Base-by-base conservation (phyloP, 768 basidiomycete species). In the Lyophyllum shimeji region DNA sequence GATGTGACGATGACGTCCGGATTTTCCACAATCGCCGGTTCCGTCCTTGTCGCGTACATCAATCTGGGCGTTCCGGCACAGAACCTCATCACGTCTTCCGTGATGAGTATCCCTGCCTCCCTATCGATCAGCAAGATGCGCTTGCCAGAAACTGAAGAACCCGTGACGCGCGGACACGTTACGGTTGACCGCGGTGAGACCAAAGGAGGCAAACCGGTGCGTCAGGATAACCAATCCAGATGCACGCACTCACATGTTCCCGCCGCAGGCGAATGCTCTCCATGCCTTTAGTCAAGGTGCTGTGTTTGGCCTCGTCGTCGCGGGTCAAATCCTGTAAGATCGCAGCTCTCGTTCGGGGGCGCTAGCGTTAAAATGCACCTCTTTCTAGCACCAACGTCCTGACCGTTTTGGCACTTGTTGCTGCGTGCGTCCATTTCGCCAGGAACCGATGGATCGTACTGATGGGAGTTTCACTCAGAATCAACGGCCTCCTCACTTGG, bases 71-170 rank as follows among this genome's bases (percentile, higher is more conserved):
- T 93, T 29, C 90, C 90, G 8, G 69, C 90, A 4, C 81, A 87
- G 69, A 94, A 90, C 65, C 77, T 93, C 21, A 77, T 94, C 63
- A 95, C 93, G 2, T 88, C 94, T 5, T 93, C 91, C 7, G 88
- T 95, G 56, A 96, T 96, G 94, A 90, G 87, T 69, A 96, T 97
- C 58, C 95, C 95, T 18, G 95, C 94, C 0, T 94, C 93, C 13
- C 95, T 96, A 67, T 83, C 93, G 1, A 94, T 96, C 65, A 89
- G 87, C 67, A 96, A 96, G 73, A 77, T 95, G 63, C 90, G 93
- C 43, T 61, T 86, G 31, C 94, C 94, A 0, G 94, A 96, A 73
- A 69, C 78, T 24, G 93, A 94, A 18, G 90, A 90, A 60, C 93
- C 93, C 25, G 82, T 93, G 43, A 95, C 93, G 25, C 87, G 89